Conservation (phyloP, 768 basidiomycete species). For the Tricholoma flavovirens region DNA sequence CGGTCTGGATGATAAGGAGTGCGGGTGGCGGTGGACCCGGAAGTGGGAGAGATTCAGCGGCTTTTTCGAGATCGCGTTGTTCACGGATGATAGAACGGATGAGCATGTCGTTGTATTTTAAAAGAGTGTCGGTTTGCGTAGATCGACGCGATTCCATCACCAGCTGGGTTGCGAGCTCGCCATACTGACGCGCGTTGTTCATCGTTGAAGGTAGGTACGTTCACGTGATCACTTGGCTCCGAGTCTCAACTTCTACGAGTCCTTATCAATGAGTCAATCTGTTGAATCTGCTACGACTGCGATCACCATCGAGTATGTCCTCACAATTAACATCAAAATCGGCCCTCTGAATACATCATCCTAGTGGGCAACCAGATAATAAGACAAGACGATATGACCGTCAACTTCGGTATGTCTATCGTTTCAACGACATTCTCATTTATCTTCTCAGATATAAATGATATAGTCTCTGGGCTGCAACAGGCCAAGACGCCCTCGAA, state of each 20-base stretch:
- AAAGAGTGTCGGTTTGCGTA: conserved; percentile 71
- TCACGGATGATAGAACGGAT: conserved; percentile 86
- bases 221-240: neutral
- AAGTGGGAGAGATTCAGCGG: conserved; percentile 33
- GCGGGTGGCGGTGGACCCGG: conserved; percentile 46
- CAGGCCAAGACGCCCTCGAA: conserved; percentile 88
- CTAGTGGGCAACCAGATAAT: conserved; percentile 65
- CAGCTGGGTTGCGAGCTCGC: conserved; percentile 86
- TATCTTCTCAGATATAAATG: neutral
- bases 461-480: conserved; percentile 83
- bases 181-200: conserved; percentile 61
- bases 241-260: neutral
- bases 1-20: conserved; percentile 82
- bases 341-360: conserved; percentile 3
- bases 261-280: conserved; percentile 9
- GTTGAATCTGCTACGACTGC: conserved; percentile 26
- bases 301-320: conserved; percentile 7
- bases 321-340: neutral
- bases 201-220: conserved; percentile 23
- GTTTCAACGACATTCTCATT: neutral
- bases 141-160: conserved; percentile 84
- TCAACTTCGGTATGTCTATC: conserved; percentile 68
- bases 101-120: conserved; percentile 89
- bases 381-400: conserved; percentile 93
- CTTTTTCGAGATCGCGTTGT: conserved; percentile 80